phyloP scores from a whole-genome alignment of 2,329 filamentous ascomycete species.

The Pseudogymnoascus sp. region DNA sequence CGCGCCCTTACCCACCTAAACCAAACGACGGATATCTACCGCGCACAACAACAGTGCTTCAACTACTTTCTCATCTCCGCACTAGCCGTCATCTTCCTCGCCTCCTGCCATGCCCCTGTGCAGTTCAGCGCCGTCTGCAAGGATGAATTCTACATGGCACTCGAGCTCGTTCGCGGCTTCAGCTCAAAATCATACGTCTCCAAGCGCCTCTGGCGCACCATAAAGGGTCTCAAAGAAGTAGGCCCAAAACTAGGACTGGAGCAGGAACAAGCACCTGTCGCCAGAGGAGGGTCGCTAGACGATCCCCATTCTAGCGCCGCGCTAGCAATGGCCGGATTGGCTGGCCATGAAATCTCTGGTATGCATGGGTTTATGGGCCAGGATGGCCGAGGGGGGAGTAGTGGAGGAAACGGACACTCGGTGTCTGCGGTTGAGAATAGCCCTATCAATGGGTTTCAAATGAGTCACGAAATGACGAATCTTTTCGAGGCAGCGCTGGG shows the following conservation, averaged over 20 bases:
- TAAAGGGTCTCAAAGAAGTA: constrained; percentile 64
- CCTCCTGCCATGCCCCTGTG: constrained; percentile 67
- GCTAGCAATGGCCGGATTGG: constrained; percentile 50
- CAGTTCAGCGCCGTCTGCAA: constrained; percentile 63
- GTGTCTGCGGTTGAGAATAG: constrained; percentile 12
- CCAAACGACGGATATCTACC: constrained; percentile 65
- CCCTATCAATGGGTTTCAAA: constrained; percentile 30
- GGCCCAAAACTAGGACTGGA: constrained; percentile 61
- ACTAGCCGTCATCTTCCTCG: constrained; percentile 69
- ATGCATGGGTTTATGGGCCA: constrained; percentile 14
- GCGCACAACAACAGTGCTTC: constrained; percentile 67
- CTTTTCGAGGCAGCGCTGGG: constrained; percentile 30
- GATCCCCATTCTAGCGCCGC: constrained; percentile 48
- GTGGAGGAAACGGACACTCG: constrained; percentile 17
- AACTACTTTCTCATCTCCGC: constrained; percentile 74
- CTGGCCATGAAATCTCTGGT: constrained; percentile 30
- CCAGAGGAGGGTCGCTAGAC: constrained; percentile 25
- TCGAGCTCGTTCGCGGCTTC: constrained; percentile 67
- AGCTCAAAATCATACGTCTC: constrained; percentile 66
- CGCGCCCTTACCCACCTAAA: constrained; percentile 65
- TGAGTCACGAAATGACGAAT: constrained; percentile 32
- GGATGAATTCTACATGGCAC: constrained; percentile 72
- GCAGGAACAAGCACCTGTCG: constrained; percentile 21
- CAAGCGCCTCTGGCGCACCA: constrained; percentile 66
- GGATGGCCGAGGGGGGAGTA: constrained; percentile 10